phyloP scores from a whole-genome alignment of 2,329 filamentous ascomycete genomes.

The Trichothecium roseum region DNA sequence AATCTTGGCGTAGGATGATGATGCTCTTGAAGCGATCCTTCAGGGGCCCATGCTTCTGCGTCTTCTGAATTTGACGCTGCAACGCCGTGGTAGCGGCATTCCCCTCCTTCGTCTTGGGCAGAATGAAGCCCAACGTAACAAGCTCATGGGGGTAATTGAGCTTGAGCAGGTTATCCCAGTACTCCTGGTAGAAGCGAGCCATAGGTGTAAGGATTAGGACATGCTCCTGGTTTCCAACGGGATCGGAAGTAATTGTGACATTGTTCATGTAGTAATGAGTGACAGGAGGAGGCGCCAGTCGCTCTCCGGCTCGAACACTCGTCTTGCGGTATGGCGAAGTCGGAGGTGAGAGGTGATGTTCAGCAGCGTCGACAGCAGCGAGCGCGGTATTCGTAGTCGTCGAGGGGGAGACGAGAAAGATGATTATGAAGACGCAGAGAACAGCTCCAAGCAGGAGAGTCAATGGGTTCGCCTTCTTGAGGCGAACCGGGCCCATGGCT shows the following conservation, averaged over 20 bases:
- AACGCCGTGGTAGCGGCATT: constrained; percentile 75
- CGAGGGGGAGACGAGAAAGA: constrained; percentile 48
- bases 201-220: constrained; percentile 89
- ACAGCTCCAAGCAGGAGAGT: constrained; percentile 63
- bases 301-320: constrained; percentile 18
- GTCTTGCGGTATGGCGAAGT: constrained; percentile 33
- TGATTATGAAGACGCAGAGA: constrained; percentile 62
- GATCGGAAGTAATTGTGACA: constrained; percentile 70
- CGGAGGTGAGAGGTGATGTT: constrained; percentile 32
- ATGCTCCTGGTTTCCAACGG: constrained; percentile 70
- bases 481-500: constrained; percentile 54
- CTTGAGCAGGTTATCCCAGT: constrained; percentile 87
- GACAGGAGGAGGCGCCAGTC: constrained; percentile 61
- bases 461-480: constrained; percentile 71
- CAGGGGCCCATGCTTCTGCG: constrained; percentile 66
- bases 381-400: constrained; percentile 28
- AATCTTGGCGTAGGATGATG: constrained; percentile 91
- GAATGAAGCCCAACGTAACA: constrained; percentile 91
- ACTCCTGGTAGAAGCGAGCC: constrained; percentile 83
- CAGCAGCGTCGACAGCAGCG: constrained; percentile 34
- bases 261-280: constrained; percentile 93
- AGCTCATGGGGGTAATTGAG: constrained; percentile 87
- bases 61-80: constrained; percentile 75
- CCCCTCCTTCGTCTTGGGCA: constrained; percentile 86
- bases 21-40: constrained; percentile 83